phyloP scores from a whole-genome alignment of 2,329 filamentous ascomycete genomes.

The Niveomyces coronatus region DNA sequence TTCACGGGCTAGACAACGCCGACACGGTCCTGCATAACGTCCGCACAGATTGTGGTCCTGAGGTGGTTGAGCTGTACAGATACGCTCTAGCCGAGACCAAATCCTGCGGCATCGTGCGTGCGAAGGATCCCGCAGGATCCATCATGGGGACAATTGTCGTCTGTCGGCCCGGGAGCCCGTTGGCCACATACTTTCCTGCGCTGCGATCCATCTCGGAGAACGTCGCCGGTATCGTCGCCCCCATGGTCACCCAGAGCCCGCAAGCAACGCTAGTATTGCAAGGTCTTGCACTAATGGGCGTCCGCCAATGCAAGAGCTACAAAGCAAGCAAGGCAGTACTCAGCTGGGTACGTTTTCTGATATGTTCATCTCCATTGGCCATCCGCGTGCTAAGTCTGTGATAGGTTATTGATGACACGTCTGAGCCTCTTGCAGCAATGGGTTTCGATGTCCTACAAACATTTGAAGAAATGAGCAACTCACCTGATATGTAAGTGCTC shows the following conservation, averaged over 20 bases:
- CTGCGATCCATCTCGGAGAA: conserved; percentile 49
- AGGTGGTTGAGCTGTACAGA: conserved; percentile 70
- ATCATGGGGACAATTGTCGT: conserved; percentile 72
- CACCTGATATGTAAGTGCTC: conserved; percentile 38
- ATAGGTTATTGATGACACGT: conserved; percentile 58
- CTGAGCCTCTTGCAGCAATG: conserved; percentile 66
- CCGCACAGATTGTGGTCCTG: conserved; percentile 61
- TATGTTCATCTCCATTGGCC: background rate
- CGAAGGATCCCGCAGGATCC: conserved; percentile 57
- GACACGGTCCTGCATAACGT: conserved; percentile 67
- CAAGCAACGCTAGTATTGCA: conserved; percentile 63
- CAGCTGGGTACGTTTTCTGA: conserved; percentile 59
- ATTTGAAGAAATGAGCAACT: conserved; percentile 70
- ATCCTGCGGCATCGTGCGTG: conserved; percentile 72
- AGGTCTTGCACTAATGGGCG: conserved; percentile 68
- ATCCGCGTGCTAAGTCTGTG: conserved; percentile 12
- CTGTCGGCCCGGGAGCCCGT: conserved; percentile 57
- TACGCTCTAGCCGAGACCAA: conserved; percentile 61
- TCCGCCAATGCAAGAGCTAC: conserved; percentile 72
- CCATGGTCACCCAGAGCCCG: conserved; percentile 59
- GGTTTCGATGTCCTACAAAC: conserved; percentile 70
- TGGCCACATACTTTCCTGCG: conserved; percentile 60
- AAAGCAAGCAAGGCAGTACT: conserved; percentile 63
- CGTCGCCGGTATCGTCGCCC: conserved; percentile 69
- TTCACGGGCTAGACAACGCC: conserved; percentile 68